phyloP scores from a whole-genome alignment of 202 grass and related monocot species.

The Zizania palustris region DNA sequence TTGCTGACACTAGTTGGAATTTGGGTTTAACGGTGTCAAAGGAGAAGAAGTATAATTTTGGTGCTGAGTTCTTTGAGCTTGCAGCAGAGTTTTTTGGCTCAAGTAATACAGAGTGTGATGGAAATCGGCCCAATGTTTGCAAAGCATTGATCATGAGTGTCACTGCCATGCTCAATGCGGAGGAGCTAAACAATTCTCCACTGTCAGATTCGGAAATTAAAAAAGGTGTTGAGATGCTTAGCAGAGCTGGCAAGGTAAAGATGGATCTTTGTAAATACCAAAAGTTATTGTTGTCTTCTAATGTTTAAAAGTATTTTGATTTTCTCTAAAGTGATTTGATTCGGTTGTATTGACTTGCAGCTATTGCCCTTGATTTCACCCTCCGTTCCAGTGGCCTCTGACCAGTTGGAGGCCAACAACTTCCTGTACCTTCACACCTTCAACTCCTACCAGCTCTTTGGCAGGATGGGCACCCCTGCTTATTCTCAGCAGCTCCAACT shows the following conservation, averaged over 20 bases:
- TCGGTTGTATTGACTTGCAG: slow-evolving; percentile 47
- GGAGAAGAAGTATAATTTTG: slow-evolving; percentile 59
- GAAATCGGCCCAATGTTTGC: slow-evolving; percentile 57
- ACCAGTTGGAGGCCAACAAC: slow-evolving; percentile 47
- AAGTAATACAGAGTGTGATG: slow-evolving; percentile 46
- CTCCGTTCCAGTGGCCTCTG: slow-evolving; percentile 38
- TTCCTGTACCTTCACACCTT: slow-evolving; percentile 66
- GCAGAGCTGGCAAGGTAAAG: slow-evolving; percentile 87
- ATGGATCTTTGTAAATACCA: slow-evolving; percentile 40
- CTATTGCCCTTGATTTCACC: slow-evolving; percentile 53
- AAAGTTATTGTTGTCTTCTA: slow-evolving; percentile 32
- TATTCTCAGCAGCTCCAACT: slow-evolving; percentile 68
- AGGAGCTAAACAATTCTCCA: slow-evolving; percentile 59
- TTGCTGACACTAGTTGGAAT: slow-evolving; percentile 72
- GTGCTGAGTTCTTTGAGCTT: slow-evolving; percentile 78
- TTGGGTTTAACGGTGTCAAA: slow-evolving; percentile 60
- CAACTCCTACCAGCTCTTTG: slow-evolving; percentile 69
- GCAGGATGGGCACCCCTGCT: slow-evolving; percentile 47
- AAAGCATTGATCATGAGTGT: slow-evolving; percentile 78
- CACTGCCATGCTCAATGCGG: slow-evolving; percentile 55
- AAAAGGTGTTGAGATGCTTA: slow-evolving; percentile 79
- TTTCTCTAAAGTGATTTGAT: slow-evolving; percentile 32
- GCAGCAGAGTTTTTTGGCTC: slow-evolving; percentile 64
- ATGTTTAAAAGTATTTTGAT: slow-evolving; percentile 30
- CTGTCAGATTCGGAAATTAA: slow-evolving; percentile 74